phyloP scores from a whole-genome alignment of 306 rosid species.

The Rosa persica region DNA sequence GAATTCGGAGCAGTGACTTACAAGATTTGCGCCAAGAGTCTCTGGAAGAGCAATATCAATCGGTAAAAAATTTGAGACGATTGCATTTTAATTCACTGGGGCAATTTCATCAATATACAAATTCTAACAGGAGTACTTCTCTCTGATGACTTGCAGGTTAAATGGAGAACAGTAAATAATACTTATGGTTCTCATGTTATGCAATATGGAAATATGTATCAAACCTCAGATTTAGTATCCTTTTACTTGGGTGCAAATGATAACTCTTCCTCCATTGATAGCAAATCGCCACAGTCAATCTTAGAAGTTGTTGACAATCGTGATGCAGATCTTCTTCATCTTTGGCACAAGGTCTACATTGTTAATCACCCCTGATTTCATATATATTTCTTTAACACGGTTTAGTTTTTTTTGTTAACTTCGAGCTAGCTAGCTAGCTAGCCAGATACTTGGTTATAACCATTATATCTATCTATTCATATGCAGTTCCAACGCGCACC shows the following conservation, averaged over 20 bases:
- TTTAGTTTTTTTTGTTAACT: background rate
- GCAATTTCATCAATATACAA: background rate
- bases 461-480: background rate
- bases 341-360: conserved; percentile 30
- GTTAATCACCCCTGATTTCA: background rate
- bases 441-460: background rate
- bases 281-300: background rate
- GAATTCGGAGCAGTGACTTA: background rate
- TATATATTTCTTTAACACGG: background rate
- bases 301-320: conserved; percentile 30
- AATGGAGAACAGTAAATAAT: background rate
- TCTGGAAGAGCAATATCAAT: background rate
- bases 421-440: background rate
- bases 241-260: conserved; percentile 42
- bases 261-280: background rate
- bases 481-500: conserved; percentile 40
- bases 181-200: conserved; percentile 42
- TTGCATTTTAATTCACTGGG: background rate
- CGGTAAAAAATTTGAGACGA: background rate
- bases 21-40: background rate
- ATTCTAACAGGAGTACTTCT: background rate
- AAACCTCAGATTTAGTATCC: conserved; percentile 16
- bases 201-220: conserved; percentile 43
- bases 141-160: background rate
- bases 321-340: conserved; percentile 45